Evolutionary conservation across 129 eudicot genomes (phyloP).

Genomic region (Lactuca sativa): DNA sequence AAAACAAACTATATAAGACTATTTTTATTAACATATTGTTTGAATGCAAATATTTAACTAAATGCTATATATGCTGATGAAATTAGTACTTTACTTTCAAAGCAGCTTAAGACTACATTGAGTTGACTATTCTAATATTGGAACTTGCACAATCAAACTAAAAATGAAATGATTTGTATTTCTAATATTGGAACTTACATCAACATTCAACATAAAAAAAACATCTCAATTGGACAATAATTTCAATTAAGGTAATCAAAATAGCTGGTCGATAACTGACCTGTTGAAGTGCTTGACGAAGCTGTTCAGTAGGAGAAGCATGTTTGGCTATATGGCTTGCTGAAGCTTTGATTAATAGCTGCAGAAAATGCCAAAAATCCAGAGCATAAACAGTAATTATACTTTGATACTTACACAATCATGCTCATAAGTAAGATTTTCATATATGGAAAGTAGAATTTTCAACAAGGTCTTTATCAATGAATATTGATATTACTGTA

Average conservation of each 20-base stretch:
- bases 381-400: neutral
- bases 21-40: no score
- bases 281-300: slow-evolving; percentile 72
- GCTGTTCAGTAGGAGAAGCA: slow-evolving; percentile 71
- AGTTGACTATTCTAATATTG: slow-evolving; percentile 6
- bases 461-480: neutral
- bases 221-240: neutral
- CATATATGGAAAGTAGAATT: neutral
- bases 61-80: slow-evolving; percentile 1
- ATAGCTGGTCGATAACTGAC: slow-evolving; percentile 36
- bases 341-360: slow-evolving; percentile 75
- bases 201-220: no score
- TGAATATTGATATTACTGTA: no score
- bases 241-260: neutral
- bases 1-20: no score
- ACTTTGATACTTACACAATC: slow-evolving; percentile 1
- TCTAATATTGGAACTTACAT: neutral
- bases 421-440: neutral
- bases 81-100: neutral
- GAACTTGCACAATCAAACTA: neutral
- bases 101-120: neutral
- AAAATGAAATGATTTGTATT: neutral
- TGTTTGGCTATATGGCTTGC: slow-evolving; percentile 65
- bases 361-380: slow-evolving; percentile 17
- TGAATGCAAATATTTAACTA: slow-evolving; percentile 2